These are phyloP conservation scores for Inonotus obliquus DNA, from an alignment of 1,284 basidiomycete genomes.

Conservation along the genomic window DNA sequence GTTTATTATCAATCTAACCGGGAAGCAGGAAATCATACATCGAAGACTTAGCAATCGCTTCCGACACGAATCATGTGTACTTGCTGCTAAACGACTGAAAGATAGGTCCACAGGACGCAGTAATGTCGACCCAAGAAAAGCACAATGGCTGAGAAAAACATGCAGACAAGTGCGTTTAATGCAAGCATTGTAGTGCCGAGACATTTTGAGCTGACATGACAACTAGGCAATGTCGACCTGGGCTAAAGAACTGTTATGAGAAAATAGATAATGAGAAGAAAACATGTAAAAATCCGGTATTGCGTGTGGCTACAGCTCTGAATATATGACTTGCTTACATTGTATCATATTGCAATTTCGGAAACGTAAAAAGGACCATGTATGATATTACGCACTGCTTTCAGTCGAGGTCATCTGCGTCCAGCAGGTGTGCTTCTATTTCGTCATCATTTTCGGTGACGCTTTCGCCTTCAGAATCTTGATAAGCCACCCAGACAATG, in stretches of 20 bases:
- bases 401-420: conserved; percentile 2
- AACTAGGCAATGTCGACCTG: conserved; percentile 11
- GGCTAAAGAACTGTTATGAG: conserved; percentile 6
- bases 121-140: conserved; percentile 28
- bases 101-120: conserved; percentile 29
- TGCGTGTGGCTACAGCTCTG: conserved; percentile 5
- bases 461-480: conserved; percentile 39
- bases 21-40: conserved; percentile 34
- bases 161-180: conserved; percentile 27
- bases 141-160: conserved; percentile 39
- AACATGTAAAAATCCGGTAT: background rate
- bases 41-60: conserved; percentile 43
- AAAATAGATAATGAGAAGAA: background rate
- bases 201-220: background rate
- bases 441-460: conserved; percentile 41
- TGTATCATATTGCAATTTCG: background rate
- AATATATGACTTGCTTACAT: background rate
- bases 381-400: conserved; percentile 18
- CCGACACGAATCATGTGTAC: conserved; percentile 50
- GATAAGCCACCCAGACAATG: conserved; percentile 64
- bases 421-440: conserved; percentile 40
- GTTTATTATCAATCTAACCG: background rate
- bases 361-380: conserved; percentile 19
- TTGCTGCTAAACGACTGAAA: conserved; percentile 41
- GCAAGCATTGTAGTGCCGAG: background rate